Percentiles rank a stretch among this genome's conserved stretches.
These are phyloP conservation scores for Podosphaera fusca DNA, from an alignment of 2,329 filamentous ascomycete genomes.

Conservation along the genomic window DNA sequence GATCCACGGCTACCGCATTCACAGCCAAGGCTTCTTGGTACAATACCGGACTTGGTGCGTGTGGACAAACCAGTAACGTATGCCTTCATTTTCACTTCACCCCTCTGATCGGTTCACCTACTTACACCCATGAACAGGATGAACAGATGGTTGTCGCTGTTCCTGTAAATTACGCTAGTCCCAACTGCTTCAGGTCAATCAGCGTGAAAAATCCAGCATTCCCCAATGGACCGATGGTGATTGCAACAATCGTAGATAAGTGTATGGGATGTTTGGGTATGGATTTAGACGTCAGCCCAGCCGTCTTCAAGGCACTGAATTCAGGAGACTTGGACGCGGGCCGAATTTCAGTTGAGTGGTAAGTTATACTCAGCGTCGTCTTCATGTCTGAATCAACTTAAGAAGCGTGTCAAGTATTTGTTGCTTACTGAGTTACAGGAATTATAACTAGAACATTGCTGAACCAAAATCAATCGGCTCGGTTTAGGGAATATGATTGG, in stretches of 20 bases:
- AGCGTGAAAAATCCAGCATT: neutral
- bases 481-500: no score
- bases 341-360: neutral
- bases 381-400: no score
- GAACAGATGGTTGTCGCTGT: neutral
- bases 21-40: conserved; percentile 32
- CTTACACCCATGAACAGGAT: neutral
- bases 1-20: no score
- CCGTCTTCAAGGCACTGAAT: conserved; percentile 29
- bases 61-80: conserved; percentile 22
- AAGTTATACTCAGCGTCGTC: neutral
- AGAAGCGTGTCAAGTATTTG: no score
- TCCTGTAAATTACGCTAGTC: neutral
- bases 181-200: neutral
- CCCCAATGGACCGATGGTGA: conserved; percentile 28
- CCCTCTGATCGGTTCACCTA: no score
- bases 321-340: conserved; percentile 4
- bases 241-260: conserved; percentile 46
- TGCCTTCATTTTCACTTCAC: neutral
- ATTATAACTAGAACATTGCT: no score
- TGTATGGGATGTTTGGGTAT: conserved; percentile 40
- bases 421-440: no score
- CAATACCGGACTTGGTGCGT: conserved; percentile 41
- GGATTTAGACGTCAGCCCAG: conserved; percentile 37
- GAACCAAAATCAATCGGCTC: no score